Evolutionary conservation across 257 asterid genomes (phyloP).

Genomic region (Nicotiana sylvestris): DNA sequence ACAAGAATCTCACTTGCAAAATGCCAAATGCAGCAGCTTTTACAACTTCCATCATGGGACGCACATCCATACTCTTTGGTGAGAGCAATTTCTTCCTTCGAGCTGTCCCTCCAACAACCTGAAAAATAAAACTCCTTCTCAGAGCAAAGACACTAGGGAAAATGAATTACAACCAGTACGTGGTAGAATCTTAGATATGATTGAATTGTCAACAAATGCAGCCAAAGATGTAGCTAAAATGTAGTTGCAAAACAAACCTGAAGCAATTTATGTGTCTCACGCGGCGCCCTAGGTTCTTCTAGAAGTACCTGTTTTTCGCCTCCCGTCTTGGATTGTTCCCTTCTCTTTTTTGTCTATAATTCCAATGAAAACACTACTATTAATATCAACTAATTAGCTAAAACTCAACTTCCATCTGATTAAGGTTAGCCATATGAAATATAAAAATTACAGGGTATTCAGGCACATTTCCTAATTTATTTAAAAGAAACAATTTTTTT

Average conservation of each 20-base stretch:
- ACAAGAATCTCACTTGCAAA: constrained; percentile 57
- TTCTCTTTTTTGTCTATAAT: constrained; percentile 54
- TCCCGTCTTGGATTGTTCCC: constrained; percentile 35
- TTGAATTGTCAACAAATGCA: neutral
- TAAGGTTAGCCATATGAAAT: neutral
- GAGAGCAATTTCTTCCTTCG: constrained; percentile 91
- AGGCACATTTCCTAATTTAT: neutral
- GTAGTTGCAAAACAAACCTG: constrained; percentile 46
- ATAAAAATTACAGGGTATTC: neutral
- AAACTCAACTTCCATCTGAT: neutral
- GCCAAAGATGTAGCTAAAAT: neutral
- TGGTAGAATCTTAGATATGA: neutral
- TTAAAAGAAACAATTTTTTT: neutral
- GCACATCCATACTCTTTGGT: constrained; percentile 92
- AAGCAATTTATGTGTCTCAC: constrained; percentile 95
- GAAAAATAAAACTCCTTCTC: neutral
- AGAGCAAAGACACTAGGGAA: neutral
- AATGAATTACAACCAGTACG: neutral
- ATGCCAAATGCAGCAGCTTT: constrained; percentile 91
- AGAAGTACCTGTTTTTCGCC: constrained; percentile 19
- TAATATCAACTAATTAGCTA: neutral
- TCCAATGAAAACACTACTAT: neutral
- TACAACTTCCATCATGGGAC: constrained; percentile 99
- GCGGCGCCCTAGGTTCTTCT: constrained; percentile 56
- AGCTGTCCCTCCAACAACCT: constrained; percentile 96